phyloP scores from a whole-genome alignment of 2,329 filamentous ascomycete species.

The Ploettnerulaceae sp. region DNA sequence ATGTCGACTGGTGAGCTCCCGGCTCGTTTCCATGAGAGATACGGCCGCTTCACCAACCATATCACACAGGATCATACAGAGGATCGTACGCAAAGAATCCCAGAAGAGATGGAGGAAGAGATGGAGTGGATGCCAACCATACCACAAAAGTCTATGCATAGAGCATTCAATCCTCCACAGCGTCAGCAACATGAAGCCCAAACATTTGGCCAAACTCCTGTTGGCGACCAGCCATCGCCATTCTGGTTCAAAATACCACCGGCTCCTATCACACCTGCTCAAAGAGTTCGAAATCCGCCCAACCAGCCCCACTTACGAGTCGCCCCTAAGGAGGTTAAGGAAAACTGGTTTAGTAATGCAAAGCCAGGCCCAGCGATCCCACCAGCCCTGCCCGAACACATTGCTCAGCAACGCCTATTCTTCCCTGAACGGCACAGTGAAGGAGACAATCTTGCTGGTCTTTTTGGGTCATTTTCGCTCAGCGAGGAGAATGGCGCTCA shows the following conservation, averaged over 20 bases:
- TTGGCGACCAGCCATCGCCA: constrained; percentile 35
- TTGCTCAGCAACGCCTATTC: constrained; percentile 4
- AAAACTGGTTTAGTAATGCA: constrained; percentile 45
- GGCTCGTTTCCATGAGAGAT: neutral
- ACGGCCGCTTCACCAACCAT: neutral
- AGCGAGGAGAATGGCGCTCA: neutral
- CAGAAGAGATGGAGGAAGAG: constrained; percentile 14
- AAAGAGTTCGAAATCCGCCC: constrained; percentile 56
- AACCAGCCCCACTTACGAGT: constrained; percentile 49
- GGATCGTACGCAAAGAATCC: neutral
- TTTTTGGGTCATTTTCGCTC: constrained; percentile 2
- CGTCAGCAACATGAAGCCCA: constrained; percentile 37
- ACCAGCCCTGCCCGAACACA: neutral
- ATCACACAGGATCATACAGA: neutral
- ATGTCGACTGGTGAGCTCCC: constrained; percentile 12
- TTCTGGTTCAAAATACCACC: constrained; percentile 69
- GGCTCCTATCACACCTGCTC: constrained; percentile 62
- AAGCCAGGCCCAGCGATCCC: neutral
- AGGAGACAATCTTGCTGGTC: neutral
- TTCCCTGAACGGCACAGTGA: constrained; percentile 5
- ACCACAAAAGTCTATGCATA: constrained; percentile 42
- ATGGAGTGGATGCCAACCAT: constrained; percentile 73
- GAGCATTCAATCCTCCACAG: constrained; percentile 47
- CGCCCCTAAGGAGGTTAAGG: constrained; percentile 40
- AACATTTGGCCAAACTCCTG: constrained; percentile 25